Percentiles rank a stretch among this genome's conserved stretches.
These are phyloP conservation scores for Candida ficus DNA, from an alignment of 805 yeast species.

Conservation along the genomic window DNA sequence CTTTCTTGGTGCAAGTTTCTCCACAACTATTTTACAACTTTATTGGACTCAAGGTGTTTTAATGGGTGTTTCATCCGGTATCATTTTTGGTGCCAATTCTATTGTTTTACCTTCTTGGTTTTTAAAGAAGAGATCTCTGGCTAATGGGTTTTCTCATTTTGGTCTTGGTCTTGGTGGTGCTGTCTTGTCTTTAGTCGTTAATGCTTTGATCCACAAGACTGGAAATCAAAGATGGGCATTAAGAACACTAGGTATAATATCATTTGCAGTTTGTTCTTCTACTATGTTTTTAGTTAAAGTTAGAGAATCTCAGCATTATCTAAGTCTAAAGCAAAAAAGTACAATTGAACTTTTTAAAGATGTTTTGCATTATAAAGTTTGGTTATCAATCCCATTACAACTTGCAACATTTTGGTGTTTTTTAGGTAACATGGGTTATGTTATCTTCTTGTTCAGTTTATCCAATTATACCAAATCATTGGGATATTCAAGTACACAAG, in stretches of 20 bases:
- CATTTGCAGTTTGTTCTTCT: conserved; percentile 32
- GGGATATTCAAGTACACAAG: conserved; percentile 41
- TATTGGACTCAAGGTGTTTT: conserved; percentile 49
- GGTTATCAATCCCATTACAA: conserved; percentile 28
- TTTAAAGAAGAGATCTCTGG: conserved; percentile 40
- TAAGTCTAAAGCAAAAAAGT: conserved; percentile 11
- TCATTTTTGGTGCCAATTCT: conserved; percentile 48
- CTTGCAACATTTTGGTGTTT: conserved; percentile 34
- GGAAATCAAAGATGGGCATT: conserved; percentile 44
- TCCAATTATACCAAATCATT: conserved; percentile 41
- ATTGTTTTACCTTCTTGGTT: conserved; percentile 53
- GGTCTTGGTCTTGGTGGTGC: conserved; percentile 56
- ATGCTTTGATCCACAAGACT: conserved; percentile 35
- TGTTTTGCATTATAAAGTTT: conserved; percentile 31
- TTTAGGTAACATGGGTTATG: conserved; percentile 35
- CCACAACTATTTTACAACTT: conserved; percentile 44
- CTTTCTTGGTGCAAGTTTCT: conserved; percentile 46
- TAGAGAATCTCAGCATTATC: conserved; percentile 30
- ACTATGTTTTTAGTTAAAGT: conserved; percentile 42
- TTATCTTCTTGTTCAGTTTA: conserved; percentile 40
- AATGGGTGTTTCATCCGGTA: conserved; percentile 44
- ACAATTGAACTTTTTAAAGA: conserved; percentile 22
- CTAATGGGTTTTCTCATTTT: conserved; percentile 43
- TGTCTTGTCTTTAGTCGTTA: conserved; percentile 34
- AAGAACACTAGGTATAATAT: conserved; percentile 37